Evolutionary conservation across 108 stramenopile genomes (phyloP).

Genomic region (Craspedostauros australis): DNA sequence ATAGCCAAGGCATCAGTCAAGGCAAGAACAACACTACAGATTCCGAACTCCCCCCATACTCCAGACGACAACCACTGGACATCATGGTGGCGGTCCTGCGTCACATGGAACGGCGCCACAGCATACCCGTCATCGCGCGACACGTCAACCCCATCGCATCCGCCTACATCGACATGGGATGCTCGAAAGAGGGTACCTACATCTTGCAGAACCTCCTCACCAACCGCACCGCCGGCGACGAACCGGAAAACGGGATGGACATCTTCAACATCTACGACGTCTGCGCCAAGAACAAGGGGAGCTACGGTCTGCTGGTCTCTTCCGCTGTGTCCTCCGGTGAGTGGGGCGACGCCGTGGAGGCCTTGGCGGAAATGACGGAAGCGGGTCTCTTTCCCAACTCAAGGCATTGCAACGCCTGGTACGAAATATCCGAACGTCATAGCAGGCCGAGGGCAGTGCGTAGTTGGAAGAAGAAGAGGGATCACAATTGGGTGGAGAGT

Average conservation of each 20-base stretch:
- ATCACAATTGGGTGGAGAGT: conserved; percentile 52
- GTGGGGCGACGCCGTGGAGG: conserved; percentile 58
- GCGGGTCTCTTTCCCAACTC: conserved; percentile 64
- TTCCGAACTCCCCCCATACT: neutral
- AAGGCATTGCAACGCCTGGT: conserved; percentile 66
- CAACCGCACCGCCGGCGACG: conserved; percentile 45
- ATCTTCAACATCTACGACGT: conserved; percentile 44
- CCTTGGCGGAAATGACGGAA: conserved; percentile 59
- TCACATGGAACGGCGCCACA: conserved; percentile 34
- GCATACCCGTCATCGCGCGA: conserved; percentile 38
- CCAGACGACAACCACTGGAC: conserved; percentile 58
- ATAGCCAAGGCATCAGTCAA: neutral
- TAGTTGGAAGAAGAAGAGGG: conserved; percentile 66
- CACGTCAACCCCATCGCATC: conserved; percentile 64
- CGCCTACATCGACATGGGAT: conserved; percentile 22
- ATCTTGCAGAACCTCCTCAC: conserved; percentile 45
- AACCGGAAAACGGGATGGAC: conserved; percentile 37
- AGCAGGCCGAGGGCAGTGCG: conserved; percentile 37
- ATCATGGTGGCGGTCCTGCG: conserved; percentile 34
- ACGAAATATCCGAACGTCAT: conserved; percentile 54
- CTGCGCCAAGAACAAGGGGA: conserved; percentile 63
- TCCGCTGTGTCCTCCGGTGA: conserved; percentile 57
- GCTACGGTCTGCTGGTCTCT: conserved; percentile 66
- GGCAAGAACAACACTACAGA: too few relatives aligned
- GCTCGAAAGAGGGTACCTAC: conserved; percentile 29